Base-by-base conservation (phyloP, 2,329 filamentous ascomycete genomes). In the Colletotrichum tropicicola region DNA sequence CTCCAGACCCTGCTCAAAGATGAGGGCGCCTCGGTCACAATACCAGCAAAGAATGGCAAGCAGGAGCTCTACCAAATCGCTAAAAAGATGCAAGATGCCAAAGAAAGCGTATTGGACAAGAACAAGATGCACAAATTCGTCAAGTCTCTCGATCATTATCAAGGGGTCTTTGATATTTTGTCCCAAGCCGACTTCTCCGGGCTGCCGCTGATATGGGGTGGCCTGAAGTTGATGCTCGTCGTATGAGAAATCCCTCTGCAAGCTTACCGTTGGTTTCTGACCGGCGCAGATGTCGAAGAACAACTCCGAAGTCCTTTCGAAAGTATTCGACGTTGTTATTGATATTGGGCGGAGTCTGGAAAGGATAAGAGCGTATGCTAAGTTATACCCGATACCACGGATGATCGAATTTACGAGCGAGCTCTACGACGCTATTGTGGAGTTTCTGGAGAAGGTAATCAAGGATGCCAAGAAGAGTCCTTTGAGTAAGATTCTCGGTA, bases 161-260 rank as follows among this genome's bases (percentile, higher is more conserved):
- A 68, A 5, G 70, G 69, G 13, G 70, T 72, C 8, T 73, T 73
- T 48, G 71, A 73, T 25, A 72, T 73, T 9, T 61, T 73, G 2
- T 70, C 67, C 1, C 72, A 73, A 41, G 67, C 68, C 4, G 70
- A 71, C 27, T 71, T 71, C 47, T 58, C 64, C 12, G 72, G 70
- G 10, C 52, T 73, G 53, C 68, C 71, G 5, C 58, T 73, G 13
- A 67, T 73, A 17, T 73, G 71, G 71, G 71, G 72, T 2, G 68
- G 60, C 4, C 17, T 70, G 35, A 70, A 70, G 30, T 59, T 70
- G 25, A 55, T 65, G 3, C 28, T 70, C 10, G 39, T 70, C 9
- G 63, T 66, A 32, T 17, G 30, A 2, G 35, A n/a, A n/a, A n/a
- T n/a, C 2, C 10, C 32, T 6, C n/a, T 25, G n/a, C 10, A 12